A percentile compares a stretch with the other conserved stretches of the same genome.
Evolutionary conservation across 139 green algal species (phyloP).

Genomic region (Spirogloea muscicola): DNA sequence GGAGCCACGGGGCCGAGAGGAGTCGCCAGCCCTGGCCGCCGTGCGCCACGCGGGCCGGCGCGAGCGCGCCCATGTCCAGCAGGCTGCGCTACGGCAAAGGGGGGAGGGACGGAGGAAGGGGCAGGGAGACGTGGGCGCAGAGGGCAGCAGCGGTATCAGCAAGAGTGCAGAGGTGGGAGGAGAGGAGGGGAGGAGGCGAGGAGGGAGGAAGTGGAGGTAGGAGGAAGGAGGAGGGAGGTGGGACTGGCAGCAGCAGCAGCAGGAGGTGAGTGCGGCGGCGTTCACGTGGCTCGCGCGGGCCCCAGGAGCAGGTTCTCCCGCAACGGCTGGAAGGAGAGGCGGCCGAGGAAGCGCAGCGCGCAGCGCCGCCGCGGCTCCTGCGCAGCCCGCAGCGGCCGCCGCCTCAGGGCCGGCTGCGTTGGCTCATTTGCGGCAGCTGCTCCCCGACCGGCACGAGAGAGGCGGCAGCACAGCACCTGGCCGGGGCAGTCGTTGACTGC

Average conservation of each 20-base stretch:
- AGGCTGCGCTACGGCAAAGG: slow-evolving; percentile 14
- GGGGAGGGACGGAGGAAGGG: background rate
- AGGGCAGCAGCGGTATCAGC: too few relatives aligned
- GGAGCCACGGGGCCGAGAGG: slow-evolving; percentile 36
- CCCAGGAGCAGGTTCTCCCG: slow-evolving; percentile 33
- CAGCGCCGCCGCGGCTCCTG: slow-evolving; percentile 3
- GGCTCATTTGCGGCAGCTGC: too few relatives aligned
- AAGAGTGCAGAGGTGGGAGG: background rate
- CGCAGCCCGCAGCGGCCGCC: too few relatives aligned
- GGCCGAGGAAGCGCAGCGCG: slow-evolving; percentile 28
- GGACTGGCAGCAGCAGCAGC: too few relatives aligned
- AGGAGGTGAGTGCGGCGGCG: too few relatives aligned
- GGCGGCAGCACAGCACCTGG: too few relatives aligned
- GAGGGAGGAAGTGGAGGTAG: background rate
- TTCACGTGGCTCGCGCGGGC: slow-evolving; percentile 26
- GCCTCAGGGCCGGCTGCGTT: too few relatives aligned
- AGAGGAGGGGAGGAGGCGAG: background rate
- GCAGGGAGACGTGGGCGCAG: too few relatives aligned
- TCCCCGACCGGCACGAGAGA: too few relatives aligned
- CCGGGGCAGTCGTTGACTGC: slow-evolving; percentile 30
- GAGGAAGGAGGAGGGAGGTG: background rate
- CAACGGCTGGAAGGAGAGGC: slow-evolving; percentile 33
- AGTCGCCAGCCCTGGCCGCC: slow-evolving; percentile 31
- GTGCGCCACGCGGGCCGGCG: slow-evolving; percentile 21
- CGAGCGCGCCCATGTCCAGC: slow-evolving; percentile 33